phyloP scores from a whole-genome alignment of 768 basidiomycete species.

The Calocera viscosa region DNA sequence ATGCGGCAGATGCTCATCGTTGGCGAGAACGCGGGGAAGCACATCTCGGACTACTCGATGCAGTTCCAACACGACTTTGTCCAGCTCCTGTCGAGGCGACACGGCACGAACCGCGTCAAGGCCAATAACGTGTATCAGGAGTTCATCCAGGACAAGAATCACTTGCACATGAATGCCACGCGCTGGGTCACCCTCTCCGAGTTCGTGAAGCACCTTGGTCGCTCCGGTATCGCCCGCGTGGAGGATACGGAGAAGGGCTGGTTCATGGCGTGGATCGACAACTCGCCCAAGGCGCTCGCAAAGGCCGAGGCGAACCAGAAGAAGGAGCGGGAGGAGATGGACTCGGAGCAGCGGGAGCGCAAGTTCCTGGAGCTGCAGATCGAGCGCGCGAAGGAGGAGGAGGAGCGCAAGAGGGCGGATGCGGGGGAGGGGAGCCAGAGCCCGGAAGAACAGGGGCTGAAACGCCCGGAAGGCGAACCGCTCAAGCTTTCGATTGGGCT shows the following conservation, averaged over 20 bases:
- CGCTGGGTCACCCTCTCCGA: constrained; percentile 97
- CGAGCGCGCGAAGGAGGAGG: constrained; percentile 51
- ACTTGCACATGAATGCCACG: constrained; percentile 97
- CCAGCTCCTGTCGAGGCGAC: constrained; percentile 73
- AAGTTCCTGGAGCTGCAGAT: constrained; percentile 86
- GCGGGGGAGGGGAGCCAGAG: constrained; percentile 24
- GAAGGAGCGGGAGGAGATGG: constrained; percentile 81
- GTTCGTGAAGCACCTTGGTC: constrained; percentile 80
- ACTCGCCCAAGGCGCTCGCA: constrained; percentile 82
- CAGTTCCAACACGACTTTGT: constrained; percentile 90
- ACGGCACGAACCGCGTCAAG: constrained; percentile 86
- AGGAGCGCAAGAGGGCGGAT: constrained; percentile 24
- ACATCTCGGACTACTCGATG: constrained; percentile 79
- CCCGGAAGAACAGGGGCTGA: constrained; percentile 46
- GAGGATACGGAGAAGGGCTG: constrained; percentile 99
- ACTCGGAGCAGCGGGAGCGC: constrained; percentile 91
- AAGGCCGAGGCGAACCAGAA: constrained; percentile 82
- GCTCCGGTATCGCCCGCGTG: constrained; percentile 73
- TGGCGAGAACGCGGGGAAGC: constrained; percentile 82
- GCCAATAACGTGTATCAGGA: constrained; percentile 97
- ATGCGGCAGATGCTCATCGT: constrained; percentile 95
- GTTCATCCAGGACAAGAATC: constrained; percentile 85
- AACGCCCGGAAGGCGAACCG: constrained; percentile 57
- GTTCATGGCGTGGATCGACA: constrained; percentile 97
- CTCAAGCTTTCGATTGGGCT: constrained; percentile 59